phyloP scores from a whole-genome alignment of 176 grass and related monocot species.

The Hsuehochloa calcarea region DNA sequence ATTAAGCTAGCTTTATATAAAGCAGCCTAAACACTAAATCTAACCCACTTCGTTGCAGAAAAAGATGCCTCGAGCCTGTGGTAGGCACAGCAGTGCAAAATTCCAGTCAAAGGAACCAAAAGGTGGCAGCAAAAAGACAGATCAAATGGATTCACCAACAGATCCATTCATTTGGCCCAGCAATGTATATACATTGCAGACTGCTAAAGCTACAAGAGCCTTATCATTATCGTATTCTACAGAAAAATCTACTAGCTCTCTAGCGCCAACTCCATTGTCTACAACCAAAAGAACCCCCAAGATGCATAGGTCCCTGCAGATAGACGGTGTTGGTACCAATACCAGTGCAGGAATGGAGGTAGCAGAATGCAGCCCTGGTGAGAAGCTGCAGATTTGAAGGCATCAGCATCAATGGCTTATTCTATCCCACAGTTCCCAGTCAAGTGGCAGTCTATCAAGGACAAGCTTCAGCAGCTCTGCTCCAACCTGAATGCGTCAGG shows the following conservation, averaged over 20 bases:
- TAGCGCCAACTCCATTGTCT: not conserved
- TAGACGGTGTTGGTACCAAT: not conserved
- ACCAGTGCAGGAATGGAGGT: constrained; percentile 17
- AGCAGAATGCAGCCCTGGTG: not conserved
- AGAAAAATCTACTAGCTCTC: too few relatives aligned
- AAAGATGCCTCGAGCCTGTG: not conserved
- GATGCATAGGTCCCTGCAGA: too few relatives aligned
- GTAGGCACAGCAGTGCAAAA: not conserved
- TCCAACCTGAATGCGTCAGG: constrained; percentile 15
- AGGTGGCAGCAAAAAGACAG: not conserved
- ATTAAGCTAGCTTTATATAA: too few relatives aligned
- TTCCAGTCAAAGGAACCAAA: constrained; percentile 3
- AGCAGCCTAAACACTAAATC: too few relatives aligned
- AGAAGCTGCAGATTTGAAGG: constrained; percentile 33
- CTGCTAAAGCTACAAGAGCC: not conserved
- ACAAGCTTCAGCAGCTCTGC: constrained; percentile 38
- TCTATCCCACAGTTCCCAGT: constrained; percentile 14
- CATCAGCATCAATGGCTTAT: constrained; percentile 22
- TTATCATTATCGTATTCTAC: not conserved
- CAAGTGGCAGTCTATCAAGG: constrained; percentile 55
- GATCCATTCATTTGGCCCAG: not conserved
- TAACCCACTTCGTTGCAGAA: not conserved
- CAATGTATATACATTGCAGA: not conserved
- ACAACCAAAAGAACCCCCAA: not conserved
- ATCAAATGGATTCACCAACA: not conserved